These are phyloP conservation scores for Tylopilus balloui DNA, from an alignment of 768 basidiomycete species.

Conservation along the genomic window DNA sequence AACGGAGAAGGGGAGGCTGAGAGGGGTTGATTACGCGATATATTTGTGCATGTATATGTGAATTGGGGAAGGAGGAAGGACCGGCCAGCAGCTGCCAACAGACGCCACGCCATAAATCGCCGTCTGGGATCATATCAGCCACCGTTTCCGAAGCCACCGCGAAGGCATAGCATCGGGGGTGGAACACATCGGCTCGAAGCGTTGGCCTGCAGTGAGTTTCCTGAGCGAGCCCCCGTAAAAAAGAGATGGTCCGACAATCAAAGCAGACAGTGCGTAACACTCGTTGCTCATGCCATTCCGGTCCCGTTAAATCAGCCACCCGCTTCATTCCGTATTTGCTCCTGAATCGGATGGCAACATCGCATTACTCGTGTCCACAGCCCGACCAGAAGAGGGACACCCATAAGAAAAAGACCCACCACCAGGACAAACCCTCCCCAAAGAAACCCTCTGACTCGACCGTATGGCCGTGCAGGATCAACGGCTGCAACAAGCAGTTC, in stretches of 20 bases:
- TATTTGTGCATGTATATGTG: constrained; percentile 22
- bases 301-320: constrained; percentile 24
- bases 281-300: constrained; percentile 8
- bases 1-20: background rate
- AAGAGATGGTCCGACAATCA: constrained; percentile 30
- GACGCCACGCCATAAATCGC: constrained; percentile 26
- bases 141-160: constrained; percentile 20
- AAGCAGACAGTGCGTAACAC: constrained; percentile 33
- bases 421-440: constrained; percentile 43
- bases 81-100: constrained; percentile 15
- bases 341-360: constrained; percentile 6
- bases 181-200: constrained; percentile 1
- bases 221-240: constrained; percentile 15
- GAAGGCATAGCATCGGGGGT: constrained; percentile 8
- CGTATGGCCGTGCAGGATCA: constrained; percentile 76
- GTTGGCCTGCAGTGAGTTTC: constrained; percentile 11
- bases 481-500: constrained; percentile 78
- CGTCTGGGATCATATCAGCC: constrained; percentile 27
- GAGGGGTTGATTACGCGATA: constrained; percentile 21
- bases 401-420: constrained; percentile 36
- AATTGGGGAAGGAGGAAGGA: background rate
- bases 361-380: constrained; percentile 14
- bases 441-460: constrained; percentile 50
- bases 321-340: background rate
- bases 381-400: constrained; percentile 42